These are phyloP conservation scores for Annulohypoxylon truncatum DNA, from an alignment of 2,329 filamentous ascomycete species.

Conservation along the genomic window DNA sequence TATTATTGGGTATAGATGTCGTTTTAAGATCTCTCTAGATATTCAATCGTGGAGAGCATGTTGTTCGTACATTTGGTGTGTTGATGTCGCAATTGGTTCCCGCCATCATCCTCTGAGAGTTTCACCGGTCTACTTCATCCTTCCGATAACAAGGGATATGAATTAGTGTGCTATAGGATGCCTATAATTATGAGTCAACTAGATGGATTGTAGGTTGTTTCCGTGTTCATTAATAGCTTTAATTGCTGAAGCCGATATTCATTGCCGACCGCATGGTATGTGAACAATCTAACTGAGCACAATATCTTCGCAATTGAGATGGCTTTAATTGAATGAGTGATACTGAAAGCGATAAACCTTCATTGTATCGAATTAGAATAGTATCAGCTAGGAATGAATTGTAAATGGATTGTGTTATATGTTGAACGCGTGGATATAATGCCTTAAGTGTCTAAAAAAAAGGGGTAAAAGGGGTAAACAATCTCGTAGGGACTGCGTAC, in stretches of 20 bases:
- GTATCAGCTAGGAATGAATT: too few species aligned
- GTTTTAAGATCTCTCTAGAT: neutral
- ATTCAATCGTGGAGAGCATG: neutral
- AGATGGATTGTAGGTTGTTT: neutral
- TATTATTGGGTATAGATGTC: neutral
- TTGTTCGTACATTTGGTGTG: neutral
- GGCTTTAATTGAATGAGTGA: too few species aligned
- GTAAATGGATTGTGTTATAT: too few species aligned
- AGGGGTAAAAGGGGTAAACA: too few species aligned
- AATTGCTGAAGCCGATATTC: neutral
- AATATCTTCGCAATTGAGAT: neutral
- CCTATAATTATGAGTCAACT: neutral
- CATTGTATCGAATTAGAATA: too few species aligned
- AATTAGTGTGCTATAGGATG: neutral
- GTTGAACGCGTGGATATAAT: too few species aligned
- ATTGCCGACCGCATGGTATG: neutral
- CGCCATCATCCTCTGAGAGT: neutral
- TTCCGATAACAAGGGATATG: neutral
- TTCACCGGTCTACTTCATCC: neutral
- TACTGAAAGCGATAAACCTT: too few species aligned
- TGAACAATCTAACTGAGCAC: neutral
- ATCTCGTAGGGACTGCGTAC: too few species aligned
- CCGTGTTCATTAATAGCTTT: neutral
- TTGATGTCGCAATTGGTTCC: neutral
- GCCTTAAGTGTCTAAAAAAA: too few species aligned